These are phyloP conservation scores for Penicillium sp. DNA, from an alignment of 2,329 filamentous ascomycete genomes.

Conservation along the genomic window DNA sequence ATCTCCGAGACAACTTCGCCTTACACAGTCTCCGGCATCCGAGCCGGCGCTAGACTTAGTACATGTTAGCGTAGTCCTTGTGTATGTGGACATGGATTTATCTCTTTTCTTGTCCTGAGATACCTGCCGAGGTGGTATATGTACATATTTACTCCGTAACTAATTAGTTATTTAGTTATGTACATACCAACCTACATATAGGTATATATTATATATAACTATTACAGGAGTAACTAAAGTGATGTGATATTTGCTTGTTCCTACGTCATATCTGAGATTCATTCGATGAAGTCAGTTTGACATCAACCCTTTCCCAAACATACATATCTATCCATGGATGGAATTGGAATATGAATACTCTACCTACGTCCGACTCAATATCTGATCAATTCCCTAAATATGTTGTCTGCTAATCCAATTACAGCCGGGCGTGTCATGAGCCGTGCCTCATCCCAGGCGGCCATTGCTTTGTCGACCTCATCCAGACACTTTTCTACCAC, in stretches of 20 bases:
- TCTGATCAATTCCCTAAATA: background rate
- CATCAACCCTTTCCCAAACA: slow-evolving; percentile 18
- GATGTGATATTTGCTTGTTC: background rate
- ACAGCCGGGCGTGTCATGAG: slow-evolving; percentile 4
- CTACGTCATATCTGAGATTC: background rate
- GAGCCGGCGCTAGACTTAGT: background rate
- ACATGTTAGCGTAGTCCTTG: no score
- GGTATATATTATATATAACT: no score
- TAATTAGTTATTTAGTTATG: no score
- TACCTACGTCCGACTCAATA: no score
- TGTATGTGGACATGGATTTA: no score
- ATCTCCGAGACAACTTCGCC: background rate
- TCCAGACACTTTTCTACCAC: slow-evolving; percentile 24
- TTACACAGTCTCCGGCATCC: background rate
- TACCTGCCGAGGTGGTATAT: no score
- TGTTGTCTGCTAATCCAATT: slow-evolving; percentile 11
- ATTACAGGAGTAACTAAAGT: background rate
- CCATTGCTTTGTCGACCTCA: slow-evolving; percentile 10
- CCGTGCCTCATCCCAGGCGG: slow-evolving; percentile 6
- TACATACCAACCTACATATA: no score
- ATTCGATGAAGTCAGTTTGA: slow-evolving; percentile 21
- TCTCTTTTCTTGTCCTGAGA: no score
- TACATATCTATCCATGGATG: background rate
- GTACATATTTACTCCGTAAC: no score
- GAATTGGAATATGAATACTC: background rate